phyloP scores from a whole-genome alignment of 2,329 filamentous ascomycete genomes.

The Curvularia sp. region DNA sequence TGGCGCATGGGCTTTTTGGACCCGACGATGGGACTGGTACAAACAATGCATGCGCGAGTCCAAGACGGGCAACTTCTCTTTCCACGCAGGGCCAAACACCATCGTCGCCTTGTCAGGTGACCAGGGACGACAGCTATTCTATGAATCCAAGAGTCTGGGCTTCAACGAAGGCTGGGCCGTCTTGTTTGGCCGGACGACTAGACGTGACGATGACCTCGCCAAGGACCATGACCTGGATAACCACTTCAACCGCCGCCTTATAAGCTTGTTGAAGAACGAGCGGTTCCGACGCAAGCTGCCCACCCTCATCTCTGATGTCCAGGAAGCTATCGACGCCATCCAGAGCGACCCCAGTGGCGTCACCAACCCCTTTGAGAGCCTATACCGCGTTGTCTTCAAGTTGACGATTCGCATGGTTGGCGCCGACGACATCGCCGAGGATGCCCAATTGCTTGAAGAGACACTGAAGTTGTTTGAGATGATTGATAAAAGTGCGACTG shows the following conservation, averaged over 20 bases:
- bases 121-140: constrained; percentile 54
- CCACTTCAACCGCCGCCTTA: constrained; percentile 34
- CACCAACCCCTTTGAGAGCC: constrained; percentile 62
- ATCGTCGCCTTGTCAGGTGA: constrained; percentile 58
- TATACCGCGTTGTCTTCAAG: constrained; percentile 62
- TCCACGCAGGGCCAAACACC: constrained; percentile 56
- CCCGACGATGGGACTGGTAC: constrained; percentile 56
- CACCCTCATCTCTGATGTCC: constrained; percentile 53
- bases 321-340: constrained; percentile 51
- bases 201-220: constrained; percentile 18
- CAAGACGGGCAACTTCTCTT: constrained; percentile 57
- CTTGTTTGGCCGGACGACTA: constrained; percentile 35
- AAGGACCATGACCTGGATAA: constrained; percentile 27
- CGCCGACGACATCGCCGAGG: constrained; percentile 61
- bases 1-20: constrained; percentile 58
- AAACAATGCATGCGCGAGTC: constrained; percentile 41
- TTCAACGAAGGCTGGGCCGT: constrained; percentile 53
- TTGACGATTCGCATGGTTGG: constrained; percentile 66
- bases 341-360: constrained; percentile 43
- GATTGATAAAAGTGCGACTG: constrained; percentile 56
- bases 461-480: constrained; percentile 57
- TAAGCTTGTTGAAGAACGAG: constrained; percentile 36
- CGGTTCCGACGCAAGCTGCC: constrained; percentile 48
- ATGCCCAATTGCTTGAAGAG: constrained; percentile 52
- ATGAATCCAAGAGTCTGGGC: constrained; percentile 56